phyloP scores from a whole-genome alignment of 768 basidiomycete species.

The Omphalotus guepiniiformis region DNA sequence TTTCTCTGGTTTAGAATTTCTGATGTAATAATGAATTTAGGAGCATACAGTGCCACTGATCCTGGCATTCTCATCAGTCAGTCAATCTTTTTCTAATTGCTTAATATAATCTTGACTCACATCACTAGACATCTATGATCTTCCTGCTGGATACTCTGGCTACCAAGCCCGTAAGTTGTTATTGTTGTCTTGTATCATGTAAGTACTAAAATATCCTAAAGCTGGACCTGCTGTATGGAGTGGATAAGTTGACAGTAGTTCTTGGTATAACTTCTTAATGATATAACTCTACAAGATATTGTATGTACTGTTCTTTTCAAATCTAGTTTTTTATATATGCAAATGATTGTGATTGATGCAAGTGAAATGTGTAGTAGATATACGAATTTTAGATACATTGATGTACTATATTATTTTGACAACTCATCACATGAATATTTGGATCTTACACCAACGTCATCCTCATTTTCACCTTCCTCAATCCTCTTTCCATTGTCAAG shows the following conservation, averaged over 20 bases:
- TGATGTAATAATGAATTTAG: too few species aligned
- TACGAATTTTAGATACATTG: too few species aligned
- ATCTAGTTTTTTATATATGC: background rate
- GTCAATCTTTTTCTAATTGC: conserved; percentile 3
- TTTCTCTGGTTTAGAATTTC: background rate
- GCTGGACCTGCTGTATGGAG: conserved; percentile 31
- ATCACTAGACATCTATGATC: conserved; percentile 24
- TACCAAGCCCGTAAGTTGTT: conserved; percentile 29
- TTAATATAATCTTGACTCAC: background rate
- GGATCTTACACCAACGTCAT: too few species aligned
- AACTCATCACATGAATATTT: too few species aligned
- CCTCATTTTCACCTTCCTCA: too few species aligned
- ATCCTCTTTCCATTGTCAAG: too few species aligned
- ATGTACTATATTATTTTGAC: too few species aligned
- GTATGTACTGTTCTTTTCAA: background rate
- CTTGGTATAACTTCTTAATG: too few species aligned
- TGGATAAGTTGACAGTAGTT: conserved; percentile 20
- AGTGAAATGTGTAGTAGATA: too few species aligned
- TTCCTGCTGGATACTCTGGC: conserved; percentile 26
- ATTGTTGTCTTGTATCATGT: background rate
- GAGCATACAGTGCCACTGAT: conserved; percentile 28
- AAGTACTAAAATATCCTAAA: conserved; percentile 2
- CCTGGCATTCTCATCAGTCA: conserved; percentile 31
- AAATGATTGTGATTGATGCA: too few species aligned
- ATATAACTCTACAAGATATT: background rate